Percentiles rank a stretch among this genome's conserved stretches.
Evolutionary conservation across 176 grass and related monocot species (phyloP).

Genomic region (Pharus latifolius): DNA sequence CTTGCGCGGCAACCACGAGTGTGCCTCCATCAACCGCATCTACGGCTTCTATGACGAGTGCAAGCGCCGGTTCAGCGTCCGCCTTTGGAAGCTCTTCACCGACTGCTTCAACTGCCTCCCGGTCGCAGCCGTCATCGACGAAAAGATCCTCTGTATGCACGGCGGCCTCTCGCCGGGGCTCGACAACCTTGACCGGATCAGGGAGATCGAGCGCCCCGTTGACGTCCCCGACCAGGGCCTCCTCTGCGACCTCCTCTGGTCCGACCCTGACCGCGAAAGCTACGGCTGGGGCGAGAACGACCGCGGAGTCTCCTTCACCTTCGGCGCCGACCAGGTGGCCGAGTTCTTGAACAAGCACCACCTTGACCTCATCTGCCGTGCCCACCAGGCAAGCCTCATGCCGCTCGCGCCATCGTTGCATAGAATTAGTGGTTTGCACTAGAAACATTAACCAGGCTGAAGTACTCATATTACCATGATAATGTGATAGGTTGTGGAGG

Average conservation of each 20-base stretch:
- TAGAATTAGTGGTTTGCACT: too few species aligned
- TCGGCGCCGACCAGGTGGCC: constrained; percentile 42
- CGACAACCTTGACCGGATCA: constrained; percentile 31
- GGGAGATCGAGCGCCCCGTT: constrained; percentile 36
- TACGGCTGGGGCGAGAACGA: constrained; percentile 50
- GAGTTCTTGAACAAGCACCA: constrained; percentile 54
- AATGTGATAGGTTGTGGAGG: constrained; percentile 41
- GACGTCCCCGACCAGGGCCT: constrained; percentile 58
- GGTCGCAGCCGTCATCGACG: constrained; percentile 43
- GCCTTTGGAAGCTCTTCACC: constrained; percentile 58
- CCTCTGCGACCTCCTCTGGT: constrained; percentile 65
- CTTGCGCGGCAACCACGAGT: constrained; percentile 60
- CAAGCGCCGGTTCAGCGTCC: constrained; percentile 66
- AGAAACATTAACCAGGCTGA: too few species aligned
- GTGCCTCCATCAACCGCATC: constrained; percentile 67
- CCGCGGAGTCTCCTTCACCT: constrained; percentile 62
- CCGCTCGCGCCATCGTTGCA: too few species aligned
- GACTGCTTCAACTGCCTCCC: constrained; percentile 65
- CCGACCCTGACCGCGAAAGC: constrained; percentile 39
- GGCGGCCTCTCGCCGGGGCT: constrained; percentile 57
- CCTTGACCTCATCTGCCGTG: constrained; percentile 60
- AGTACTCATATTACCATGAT: not conserved
- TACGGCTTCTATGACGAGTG: constrained; percentile 78
- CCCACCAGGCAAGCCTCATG: constrained; percentile 35
- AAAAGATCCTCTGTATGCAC: constrained; percentile 60